Conservation (phyloP, 306 rosid species). For the Gastrolobium bilobum region DNA sequence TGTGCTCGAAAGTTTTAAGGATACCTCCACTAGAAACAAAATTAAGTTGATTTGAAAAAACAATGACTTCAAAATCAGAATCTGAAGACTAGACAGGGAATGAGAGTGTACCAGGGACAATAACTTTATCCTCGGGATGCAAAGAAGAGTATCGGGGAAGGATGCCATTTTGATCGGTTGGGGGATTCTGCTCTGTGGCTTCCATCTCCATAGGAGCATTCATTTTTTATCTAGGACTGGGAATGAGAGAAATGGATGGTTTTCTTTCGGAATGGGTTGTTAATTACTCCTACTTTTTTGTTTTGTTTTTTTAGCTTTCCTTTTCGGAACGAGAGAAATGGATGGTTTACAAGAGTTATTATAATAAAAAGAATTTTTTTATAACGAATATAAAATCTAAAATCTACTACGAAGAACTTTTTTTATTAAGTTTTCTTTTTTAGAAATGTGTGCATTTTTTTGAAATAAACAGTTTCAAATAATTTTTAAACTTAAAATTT, state of each 20-base stretch:
- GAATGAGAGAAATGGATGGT: neutral
- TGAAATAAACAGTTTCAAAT: too few relatives aligned
- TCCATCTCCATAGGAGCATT: conserved; percentile 89
- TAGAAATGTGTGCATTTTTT: too few relatives aligned
- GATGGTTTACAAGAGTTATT: too few relatives aligned
- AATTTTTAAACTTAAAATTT: too few relatives aligned
- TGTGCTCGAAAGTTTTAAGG: conserved; percentile 86
- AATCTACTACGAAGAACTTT: too few relatives aligned
- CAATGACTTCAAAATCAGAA: conserved; percentile 20
- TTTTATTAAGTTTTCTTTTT: too few relatives aligned
- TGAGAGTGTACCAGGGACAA: conserved; percentile 71
- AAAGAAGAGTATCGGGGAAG: conserved; percentile 41
- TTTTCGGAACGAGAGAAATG: too few relatives aligned
- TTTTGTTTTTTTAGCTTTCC: too few relatives aligned
- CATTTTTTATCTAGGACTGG: conserved; percentile 49
- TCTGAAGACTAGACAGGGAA: neutral
- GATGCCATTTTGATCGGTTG: conserved; percentile 55
- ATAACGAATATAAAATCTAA: too few relatives aligned
- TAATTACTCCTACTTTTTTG: too few relatives aligned
- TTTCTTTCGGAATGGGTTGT: conserved; percentile 54
- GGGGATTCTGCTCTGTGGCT: conserved; percentile 56
- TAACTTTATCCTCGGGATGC: conserved; percentile 65
- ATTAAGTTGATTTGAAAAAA: conserved; percentile 8
- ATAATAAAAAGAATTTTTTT: too few relatives aligned
- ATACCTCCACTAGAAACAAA: conserved; percentile 72